phyloP scores from a whole-genome alignment of 495 filamentous ascomycete species.

The Penicillium turbatum region DNA sequence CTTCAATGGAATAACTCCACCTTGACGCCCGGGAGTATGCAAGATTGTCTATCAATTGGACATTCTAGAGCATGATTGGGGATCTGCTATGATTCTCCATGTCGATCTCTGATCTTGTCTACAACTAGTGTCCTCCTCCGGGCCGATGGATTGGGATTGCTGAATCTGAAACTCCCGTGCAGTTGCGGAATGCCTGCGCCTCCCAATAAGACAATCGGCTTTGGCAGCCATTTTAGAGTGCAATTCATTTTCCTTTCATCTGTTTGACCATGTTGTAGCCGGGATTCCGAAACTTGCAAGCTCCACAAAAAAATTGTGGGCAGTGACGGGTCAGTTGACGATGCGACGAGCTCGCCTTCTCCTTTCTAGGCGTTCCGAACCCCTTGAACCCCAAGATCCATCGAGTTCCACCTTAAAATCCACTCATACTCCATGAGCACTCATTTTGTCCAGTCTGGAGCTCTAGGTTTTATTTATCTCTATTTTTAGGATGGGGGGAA shows the following conservation, averaged over 20 bases:
- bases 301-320: neutral
- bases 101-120: neutral
- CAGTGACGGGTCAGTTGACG: neutral
- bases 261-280: neutral
- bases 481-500: slow-evolving; percentile 4
- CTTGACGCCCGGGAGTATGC: slow-evolving; percentile 25
- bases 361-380: slow-evolving; percentile 6
- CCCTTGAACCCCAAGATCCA: neutral
- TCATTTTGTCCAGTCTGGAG: slow-evolving; percentile 3
- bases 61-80: neutral
- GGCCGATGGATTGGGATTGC: neutral
- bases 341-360: slow-evolving; percentile 1
- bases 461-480: neutral
- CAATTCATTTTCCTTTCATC: neutral
- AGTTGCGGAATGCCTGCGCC: neutral
- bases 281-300: neutral
- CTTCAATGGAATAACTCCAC: slow-evolving; percentile 32
- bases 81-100: neutral
- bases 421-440: neutral
- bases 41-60: slow-evolving; percentile 15
- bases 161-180: slow-evolving; percentile 1
- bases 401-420: slow-evolving; percentile 2
- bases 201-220: neutral
- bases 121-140: neutral
- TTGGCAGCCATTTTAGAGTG: neutral